These are phyloP conservation scores for Exophiala oligosperma DNA, from an alignment of 2,329 filamentous ascomycete genomes.

Conservation along the genomic window DNA sequence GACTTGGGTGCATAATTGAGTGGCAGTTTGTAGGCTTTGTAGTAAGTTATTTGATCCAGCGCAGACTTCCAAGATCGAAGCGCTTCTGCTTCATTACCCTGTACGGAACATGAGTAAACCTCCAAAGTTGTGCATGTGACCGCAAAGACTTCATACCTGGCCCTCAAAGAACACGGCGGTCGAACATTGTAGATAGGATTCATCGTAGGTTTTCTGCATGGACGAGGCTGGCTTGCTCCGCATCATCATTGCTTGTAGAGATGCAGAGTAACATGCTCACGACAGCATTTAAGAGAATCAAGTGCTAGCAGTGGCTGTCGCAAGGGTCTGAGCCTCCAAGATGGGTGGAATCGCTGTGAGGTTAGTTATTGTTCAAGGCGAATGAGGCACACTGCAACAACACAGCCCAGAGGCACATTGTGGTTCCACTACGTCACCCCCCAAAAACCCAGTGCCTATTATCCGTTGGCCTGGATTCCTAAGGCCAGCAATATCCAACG, in stretches of 20 bases:
- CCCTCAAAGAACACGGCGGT: conserved; percentile 95
- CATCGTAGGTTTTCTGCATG: conserved; percentile 96
- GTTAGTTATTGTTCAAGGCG: background rate
- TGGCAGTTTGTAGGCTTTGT: conserved; percentile 74
- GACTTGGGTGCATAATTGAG: conserved; percentile 68
- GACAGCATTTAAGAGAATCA: background rate
- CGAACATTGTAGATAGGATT: conserved; percentile 91
- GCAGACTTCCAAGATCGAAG: conserved; percentile 86
- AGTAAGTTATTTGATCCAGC: conserved; percentile 83
- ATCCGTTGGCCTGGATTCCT: background rate
- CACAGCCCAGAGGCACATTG: background rate
- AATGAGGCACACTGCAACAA: background rate
- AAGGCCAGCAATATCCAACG: background rate
- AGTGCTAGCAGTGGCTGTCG: background rate
- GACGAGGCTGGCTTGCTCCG: conserved; percentile 64
- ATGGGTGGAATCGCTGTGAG: background rate
- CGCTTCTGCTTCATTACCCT: conserved; percentile 91
- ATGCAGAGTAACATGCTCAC: conserved; percentile 16
- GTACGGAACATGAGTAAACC: background rate
- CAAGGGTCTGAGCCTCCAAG: conserved; percentile 1
- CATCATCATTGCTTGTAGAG: conserved; percentile 43
- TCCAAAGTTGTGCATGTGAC: too few species aligned
- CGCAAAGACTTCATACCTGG: conserved; percentile 59
- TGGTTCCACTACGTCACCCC: background rate
- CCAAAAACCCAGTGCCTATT: background rate